A percentile compares a stretch with the other conserved stretches of the same genome.
phyloP scores from a whole-genome alignment of 1,139 yeast species.

The Casaregolazyma suthepensis region DNA sequence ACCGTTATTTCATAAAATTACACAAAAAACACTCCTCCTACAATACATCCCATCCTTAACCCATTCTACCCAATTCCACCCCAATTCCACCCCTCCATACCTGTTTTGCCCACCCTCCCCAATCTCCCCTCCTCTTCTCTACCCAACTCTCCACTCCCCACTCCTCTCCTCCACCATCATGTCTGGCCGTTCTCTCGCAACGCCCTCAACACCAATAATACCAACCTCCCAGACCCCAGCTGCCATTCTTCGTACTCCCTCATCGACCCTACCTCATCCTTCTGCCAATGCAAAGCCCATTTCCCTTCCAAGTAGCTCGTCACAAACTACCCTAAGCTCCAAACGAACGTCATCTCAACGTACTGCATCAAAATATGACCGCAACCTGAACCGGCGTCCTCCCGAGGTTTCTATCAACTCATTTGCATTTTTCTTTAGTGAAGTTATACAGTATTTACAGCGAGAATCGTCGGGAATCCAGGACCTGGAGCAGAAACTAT shows the following conservation, averaged over 20 bases:
- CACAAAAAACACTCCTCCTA: too few relatives aligned
- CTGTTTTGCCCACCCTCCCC: neutral
- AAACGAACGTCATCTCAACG: conserved; percentile 5
- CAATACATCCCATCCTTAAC: too few relatives aligned
- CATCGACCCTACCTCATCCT: conserved; percentile 28
- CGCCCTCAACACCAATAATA: conserved; percentile 27
- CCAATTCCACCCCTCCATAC: too few relatives aligned
- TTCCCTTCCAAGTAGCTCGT: neutral
- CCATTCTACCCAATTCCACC: too few relatives aligned
- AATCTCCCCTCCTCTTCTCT: neutral
- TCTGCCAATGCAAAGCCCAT: neutral
- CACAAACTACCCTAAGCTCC: neutral
- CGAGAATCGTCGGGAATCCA: conserved; percentile 61
- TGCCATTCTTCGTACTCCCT: conserved; percentile 28
- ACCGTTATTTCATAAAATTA: too few relatives aligned
- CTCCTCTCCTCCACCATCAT: neutral
- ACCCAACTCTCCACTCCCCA: conserved; percentile 13
- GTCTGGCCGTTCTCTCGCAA: conserved; percentile 7
- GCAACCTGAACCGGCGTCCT: conserved; percentile 56
- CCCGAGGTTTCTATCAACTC: conserved; percentile 64
- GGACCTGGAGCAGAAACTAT: conserved; percentile 70
- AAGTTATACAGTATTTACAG: conserved; percentile 63
- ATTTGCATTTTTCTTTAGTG: conserved; percentile 65
- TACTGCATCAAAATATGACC: conserved; percentile 50
- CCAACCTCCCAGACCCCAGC: conserved; percentile 29